Percentiles rank a stretch among this genome's conserved stretches.
These are phyloP conservation scores for Nakazawaea siamensis DNA, from an alignment of 805 yeast species.

Conservation along the genomic window DNA sequence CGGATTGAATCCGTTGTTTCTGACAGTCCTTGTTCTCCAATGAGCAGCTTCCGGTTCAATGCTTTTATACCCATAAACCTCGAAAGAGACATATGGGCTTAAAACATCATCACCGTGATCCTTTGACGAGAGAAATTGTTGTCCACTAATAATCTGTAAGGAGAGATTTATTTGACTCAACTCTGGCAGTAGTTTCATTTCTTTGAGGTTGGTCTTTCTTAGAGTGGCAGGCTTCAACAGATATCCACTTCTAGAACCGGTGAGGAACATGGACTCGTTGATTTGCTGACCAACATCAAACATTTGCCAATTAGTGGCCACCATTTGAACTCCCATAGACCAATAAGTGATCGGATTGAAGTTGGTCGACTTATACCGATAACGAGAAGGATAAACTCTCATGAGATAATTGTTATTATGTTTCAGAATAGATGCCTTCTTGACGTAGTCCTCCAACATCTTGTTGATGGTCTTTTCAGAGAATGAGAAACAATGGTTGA, in stretches of 20 bases:
- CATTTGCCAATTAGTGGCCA: conserved; percentile 95
- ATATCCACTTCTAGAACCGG: conserved; percentile 60
- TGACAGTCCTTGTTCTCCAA: conserved; percentile 26
- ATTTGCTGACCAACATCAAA: conserved; percentile 84
- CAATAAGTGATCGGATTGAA: conserved; percentile 76
- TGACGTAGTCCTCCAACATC: conserved; percentile 55
- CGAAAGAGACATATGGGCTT: conserved; percentile 58
- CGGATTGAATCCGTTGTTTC: conserved; percentile 82
- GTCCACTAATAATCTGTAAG: conserved; percentile 66
- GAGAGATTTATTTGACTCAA: conserved; percentile 14
- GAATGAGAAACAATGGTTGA: conserved; percentile 80
- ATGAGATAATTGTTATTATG: conserved; percentile 72
- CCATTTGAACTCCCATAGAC: conserved; percentile 87
- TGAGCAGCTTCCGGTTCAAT: conserved; percentile 2
- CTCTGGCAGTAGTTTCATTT: conserved; percentile 10
- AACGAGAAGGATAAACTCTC: conserved; percentile 83
- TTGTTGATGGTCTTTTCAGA: conserved; percentile 62
- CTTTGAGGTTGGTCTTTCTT: conserved; percentile 14
- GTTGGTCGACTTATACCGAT: conserved; percentile 70
- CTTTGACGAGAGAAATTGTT: conserved; percentile 69
- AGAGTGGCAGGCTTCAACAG: conserved; percentile 58
- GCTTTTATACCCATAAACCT: conserved; percentile 38
- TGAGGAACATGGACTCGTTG: conserved; percentile 73
- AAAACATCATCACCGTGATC: conserved; percentile 34
- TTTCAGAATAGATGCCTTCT: conserved; percentile 49